Base-by-base conservation (phyloP, 306 rosid species). In the Astragalus glycyphyllos region DNA sequence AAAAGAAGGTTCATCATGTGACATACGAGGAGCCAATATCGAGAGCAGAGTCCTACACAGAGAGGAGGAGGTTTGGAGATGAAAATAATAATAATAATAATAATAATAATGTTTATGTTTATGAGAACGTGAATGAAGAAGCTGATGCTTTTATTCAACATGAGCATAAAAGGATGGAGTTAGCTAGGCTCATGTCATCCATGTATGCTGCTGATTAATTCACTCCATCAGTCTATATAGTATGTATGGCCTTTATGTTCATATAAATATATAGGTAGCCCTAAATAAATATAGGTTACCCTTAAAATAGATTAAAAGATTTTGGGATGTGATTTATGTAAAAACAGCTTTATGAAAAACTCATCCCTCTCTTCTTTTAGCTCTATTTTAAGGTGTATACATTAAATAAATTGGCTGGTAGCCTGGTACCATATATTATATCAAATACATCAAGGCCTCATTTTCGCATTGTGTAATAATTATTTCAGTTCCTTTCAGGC, bases 131-230 rank as follows among this genome's bases (percentile, higher is more conserved):
- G 4, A 75, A 93, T 31, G 56, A 80, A 42, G 96, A 84, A 68
- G 97, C 95, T 12, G 96, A 65, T 0, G 85, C 80, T 2, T 90
- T 94, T 55, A 84, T 90, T 42, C 72, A 65, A 67, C n/a, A 40
- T 0, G 90, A 87, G 83, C 92, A 94, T 37, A 69, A 47, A 54
- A 84, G 81, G 60, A 87, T 86, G 46, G 65, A 58, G 7, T 0
- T 64, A 4, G 57, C 64, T 38, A 75, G 79, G 73, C 58, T 69
- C 72, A 64, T 34, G 74, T 65, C 86, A 11, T 45, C 80, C 7
- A 54, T 17, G 71, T 50, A 65, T 46, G 14, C 5, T 15, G 8
- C 5, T 15, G 8, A 3, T 1, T 20, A 20, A n/a, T n/a, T n/a
- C n/a, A n/a, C n/a, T n/a, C n/a, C n/a, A n/a, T n/a, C n/a, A n/a